Base-by-base conservation (phyloP, 177 flowering plant species). In the Vitis hybrid region DNA sequence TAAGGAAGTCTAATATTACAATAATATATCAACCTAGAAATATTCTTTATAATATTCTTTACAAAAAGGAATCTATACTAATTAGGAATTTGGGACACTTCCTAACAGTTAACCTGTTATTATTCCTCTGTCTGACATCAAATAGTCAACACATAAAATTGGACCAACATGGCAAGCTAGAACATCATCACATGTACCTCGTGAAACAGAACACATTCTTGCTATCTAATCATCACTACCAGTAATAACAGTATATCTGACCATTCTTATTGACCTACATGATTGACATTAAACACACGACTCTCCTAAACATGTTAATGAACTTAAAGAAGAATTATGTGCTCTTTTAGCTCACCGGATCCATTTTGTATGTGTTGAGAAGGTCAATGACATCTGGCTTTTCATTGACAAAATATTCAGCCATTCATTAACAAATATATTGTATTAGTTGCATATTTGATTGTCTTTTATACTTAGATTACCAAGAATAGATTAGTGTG, bases 201-300 rank as follows among this genome's bases (percentile, higher is more conserved):
- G 90, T 69, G 98, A 90, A 73, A 91, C 84, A 68, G 99, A 96
- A 97, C 99, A 96, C 65, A 91, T 68, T 77, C 99, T 88, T 54
- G 99, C 98, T 8, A 97, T 96, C 99, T 98, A 96, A 78, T 96
- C 99, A 84, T 96, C 99, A 82, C 98, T 92, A 66, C 99, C 97
- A 69, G 98, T 91, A 61, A 96, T 67, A 58, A 96, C 60, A 60
- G 92, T 91, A 73, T 96, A 97, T 52, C 94, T 97, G 53, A 88
- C 95, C 98, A 96, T 92, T 84, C 99, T 88, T 65, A 96, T 83
- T 24, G 99, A 92, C 83, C 99, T 93, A 88, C 81, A 80, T 58
- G 51, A 65, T 67, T 52, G 32, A 18, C 27, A 66, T 13, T 35
- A 59, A 50, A 50, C 55, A 69, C 24, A 46, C n/a, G 20, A 48